phyloP scores from a whole-genome alignment of 2,329 filamentous ascomycete species.

The Ascochyta viciae-villosae region DNA sequence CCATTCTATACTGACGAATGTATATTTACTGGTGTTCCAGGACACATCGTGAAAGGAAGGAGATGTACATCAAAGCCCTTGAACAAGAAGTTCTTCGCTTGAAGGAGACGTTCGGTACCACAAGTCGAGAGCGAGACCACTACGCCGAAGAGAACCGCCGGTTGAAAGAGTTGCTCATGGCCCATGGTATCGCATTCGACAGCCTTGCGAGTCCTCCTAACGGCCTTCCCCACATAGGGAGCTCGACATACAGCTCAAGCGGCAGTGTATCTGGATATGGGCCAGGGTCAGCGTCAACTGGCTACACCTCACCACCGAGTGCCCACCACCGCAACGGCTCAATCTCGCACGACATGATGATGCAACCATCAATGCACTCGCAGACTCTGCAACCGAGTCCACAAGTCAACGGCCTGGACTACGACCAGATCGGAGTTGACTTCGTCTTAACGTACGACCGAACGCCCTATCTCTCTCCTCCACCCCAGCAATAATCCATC shows the following conservation, averaged over 20 bases:
- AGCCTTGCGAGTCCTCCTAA: slow-evolving; percentile 46
- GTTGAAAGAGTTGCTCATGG: slow-evolving; percentile 68
- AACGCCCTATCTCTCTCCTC: slow-evolving; percentile 63
- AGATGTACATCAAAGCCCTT: slow-evolving; percentile 91
- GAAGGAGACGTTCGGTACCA: slow-evolving; percentile 81
- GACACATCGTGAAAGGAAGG: slow-evolving; percentile 95
- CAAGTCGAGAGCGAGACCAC: slow-evolving; percentile 77
- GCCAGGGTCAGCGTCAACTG: slow-evolving; percentile 54
- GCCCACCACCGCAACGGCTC: slow-evolving; percentile 39
- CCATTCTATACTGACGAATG: neutral
- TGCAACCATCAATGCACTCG: slow-evolving; percentile 23
- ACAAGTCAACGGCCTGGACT: slow-evolving; percentile 63
- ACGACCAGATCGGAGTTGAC: slow-evolving; percentile 85
- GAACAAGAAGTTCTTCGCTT: slow-evolving; percentile 90
- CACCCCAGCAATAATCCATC: slow-evolving; percentile 47
- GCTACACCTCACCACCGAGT: slow-evolving; percentile 55
- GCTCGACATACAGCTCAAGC: slow-evolving; percentile 55
- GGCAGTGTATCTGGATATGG: slow-evolving; percentile 70
- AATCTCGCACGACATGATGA: slow-evolving; percentile 37
- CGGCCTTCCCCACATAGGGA: slow-evolving; percentile 44
- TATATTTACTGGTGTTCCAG: slow-evolving; percentile 56
- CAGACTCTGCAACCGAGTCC: slow-evolving; percentile 28
- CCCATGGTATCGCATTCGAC: slow-evolving; percentile 66
- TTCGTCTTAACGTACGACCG: slow-evolving; percentile 89
- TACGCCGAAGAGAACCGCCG: slow-evolving; percentile 80